These are phyloP conservation scores for Fusarium nygamai DNA, from an alignment of 2,329 filamentous ascomycete genomes.

Conservation along the genomic window DNA sequence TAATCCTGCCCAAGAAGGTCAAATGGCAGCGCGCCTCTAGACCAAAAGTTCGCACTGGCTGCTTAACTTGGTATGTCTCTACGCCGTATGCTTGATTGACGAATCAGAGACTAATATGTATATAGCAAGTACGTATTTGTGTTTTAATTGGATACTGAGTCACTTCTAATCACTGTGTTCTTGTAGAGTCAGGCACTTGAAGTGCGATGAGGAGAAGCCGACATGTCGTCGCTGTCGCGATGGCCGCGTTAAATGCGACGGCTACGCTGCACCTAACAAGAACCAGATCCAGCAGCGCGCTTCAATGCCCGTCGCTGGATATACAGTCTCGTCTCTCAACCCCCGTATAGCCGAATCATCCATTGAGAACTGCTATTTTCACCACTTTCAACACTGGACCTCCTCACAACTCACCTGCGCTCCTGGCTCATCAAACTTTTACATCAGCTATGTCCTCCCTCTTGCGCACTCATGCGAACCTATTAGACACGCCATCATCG, in stretches of 20 bases:
- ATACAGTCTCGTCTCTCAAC: constrained; percentile 1
- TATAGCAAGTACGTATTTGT: neutral
- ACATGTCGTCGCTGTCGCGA: constrained; percentile 32
- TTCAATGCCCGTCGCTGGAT: neutral
- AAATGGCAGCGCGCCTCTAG: constrained; percentile 27
- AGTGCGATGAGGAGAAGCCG: constrained; percentile 44
- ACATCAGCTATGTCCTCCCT: constrained; percentile 17
- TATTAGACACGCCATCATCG: constrained; percentile 18
- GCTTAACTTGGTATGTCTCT: constrained; percentile 33
- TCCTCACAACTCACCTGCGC: constrained; percentile 22
- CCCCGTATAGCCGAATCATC: constrained; percentile 5
- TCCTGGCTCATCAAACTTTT: constrained; percentile 23
- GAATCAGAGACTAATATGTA: neutral
- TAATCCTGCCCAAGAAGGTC: constrained; percentile 7
- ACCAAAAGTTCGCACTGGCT: constrained; percentile 35
- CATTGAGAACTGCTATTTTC: constrained; percentile 28
- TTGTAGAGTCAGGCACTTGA: constrained; percentile 35
- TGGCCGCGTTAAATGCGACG: constrained; percentile 33
- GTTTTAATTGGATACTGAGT: rapidly evolving
- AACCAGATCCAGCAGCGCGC: neutral
- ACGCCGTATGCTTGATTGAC: neutral
- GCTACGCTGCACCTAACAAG: constrained; percentile 23
- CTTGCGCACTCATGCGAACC: constrained; percentile 27
- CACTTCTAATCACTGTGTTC: neutral
- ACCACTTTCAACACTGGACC: constrained; percentile 36